phyloP scores from a whole-genome alignment of 2,329 filamentous ascomycete species.

The Drechslerella dactyloides region DNA sequence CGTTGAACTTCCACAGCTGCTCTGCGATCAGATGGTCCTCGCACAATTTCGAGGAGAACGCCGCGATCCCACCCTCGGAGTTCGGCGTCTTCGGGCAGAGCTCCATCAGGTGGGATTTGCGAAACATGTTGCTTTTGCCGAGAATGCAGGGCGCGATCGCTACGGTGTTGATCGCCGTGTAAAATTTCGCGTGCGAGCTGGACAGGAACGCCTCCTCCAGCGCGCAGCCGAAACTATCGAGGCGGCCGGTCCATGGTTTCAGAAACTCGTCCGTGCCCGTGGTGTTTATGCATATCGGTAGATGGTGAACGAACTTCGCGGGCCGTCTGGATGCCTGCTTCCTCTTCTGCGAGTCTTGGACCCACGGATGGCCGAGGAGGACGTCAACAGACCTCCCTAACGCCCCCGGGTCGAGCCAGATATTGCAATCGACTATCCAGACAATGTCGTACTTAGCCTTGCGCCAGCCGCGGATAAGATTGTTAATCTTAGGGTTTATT shows the following conservation, averaged over 20 bases:
- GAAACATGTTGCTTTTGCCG: slow-evolving; percentile 98
- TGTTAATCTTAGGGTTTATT: slow-evolving; percentile 97
- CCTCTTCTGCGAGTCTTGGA: slow-evolving; percentile 69
- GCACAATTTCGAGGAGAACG: slow-evolving; percentile 94
- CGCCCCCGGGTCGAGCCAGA: slow-evolving; percentile 83
- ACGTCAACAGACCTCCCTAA: slow-evolving; percentile 88
- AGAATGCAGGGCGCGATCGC: slow-evolving; percentile 89
- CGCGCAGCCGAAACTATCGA: slow-evolving; percentile 68
- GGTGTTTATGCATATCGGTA: slow-evolving; percentile 76
- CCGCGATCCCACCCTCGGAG: slow-evolving; percentile 77
- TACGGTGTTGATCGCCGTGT: slow-evolving; percentile 94
- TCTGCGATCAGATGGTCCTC: slow-evolving; percentile 97
- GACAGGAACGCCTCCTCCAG: slow-evolving; percentile 95
- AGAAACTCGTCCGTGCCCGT: slow-evolving; percentile 59
- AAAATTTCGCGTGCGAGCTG: slow-evolving; percentile 94
- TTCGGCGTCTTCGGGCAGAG: slow-evolving; percentile 66
- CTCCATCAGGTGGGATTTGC: slow-evolving; percentile 82
- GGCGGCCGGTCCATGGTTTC: slow-evolving; percentile 31
- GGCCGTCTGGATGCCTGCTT: slow-evolving; percentile 31
- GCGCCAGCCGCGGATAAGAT: slow-evolving; percentile 90
- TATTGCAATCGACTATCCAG: slow-evolving; percentile 95
- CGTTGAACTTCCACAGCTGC: slow-evolving; percentile 76
- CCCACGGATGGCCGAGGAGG: slow-evolving; percentile 70
- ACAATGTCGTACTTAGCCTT: slow-evolving; percentile 86
- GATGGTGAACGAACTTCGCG: slow-evolving; percentile 78